Base-by-base conservation (phyloP, 2,329 filamentous ascomycete genomes). In the Colletotrichum cuscutae region DNA sequence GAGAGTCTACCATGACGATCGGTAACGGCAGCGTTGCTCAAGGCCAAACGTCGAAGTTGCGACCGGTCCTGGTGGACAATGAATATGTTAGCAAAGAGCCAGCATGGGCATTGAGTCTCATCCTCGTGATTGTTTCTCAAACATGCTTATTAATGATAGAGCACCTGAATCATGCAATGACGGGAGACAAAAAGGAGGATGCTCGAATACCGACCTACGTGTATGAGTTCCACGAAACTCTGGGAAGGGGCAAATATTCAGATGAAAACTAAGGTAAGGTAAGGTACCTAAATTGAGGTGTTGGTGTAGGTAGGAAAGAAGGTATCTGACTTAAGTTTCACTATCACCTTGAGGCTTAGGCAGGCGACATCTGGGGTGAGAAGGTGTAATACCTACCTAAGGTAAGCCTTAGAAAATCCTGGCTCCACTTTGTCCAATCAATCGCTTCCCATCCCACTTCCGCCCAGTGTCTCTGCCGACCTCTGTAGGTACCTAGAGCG, bases 391-490 rank as follows among this genome's bases (percentile, higher is more conserved):
- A 35, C 32, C 28, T 57, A 35, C 32, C 4, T 35, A 11, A 28
- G 58, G 58, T 26, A 46, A 68, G 61, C 57, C 63, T 61, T 9
- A 32, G 15, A 70, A 52, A 65, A 35, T 32, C 37, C 37, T 30
- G 64, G 15, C 26, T 19, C 24, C 22, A 61, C 15, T 22, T 15
- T 32, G 57, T 57, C 71, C 71, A 73, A 73, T 72, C 57, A 73
- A 13, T 26, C 30, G 4, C 19, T 28, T 32, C 11, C 15, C 49
- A 61, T 72, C 68, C 71, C 71, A 73, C 71, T 60, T 69, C 46
- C 65, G 30, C 68, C 22, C 12, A 19, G 24, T 42, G 49, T 26
- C 37, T 61, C n/a, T 49, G 42, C 42, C 42, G 7, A 49, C 42
- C 42, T 49, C 19, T 49, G 19, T 49, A 49, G 19, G 42, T n/a